These are phyloP conservation scores for Ulmus americana DNA, from an alignment of 331 rosid genomes.

Conservation along the genomic window DNA sequence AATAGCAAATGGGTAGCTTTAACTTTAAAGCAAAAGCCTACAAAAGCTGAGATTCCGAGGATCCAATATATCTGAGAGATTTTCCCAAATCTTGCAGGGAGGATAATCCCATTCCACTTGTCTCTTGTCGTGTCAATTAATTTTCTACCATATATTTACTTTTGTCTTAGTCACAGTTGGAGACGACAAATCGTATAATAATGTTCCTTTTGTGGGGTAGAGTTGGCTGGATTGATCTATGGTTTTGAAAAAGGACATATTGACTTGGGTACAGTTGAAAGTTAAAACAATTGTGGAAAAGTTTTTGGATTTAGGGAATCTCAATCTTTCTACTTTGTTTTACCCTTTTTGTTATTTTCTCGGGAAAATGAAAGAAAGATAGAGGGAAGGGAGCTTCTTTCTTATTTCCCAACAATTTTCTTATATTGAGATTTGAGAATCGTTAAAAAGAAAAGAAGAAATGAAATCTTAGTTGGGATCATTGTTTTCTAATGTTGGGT, in stretches of 20 bases:
- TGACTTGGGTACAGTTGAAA: not conserved
- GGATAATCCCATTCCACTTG: slow-evolving; percentile 54
- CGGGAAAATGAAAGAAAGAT: too few relatives aligned
- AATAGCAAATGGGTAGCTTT: slow-evolving; percentile 20
- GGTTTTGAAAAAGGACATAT: not conserved
- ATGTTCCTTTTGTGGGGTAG: not conserved
- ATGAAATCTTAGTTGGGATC: too few relatives aligned
- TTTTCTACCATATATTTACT: not conserved
- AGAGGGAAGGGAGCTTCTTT: too few relatives aligned
- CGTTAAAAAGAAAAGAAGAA: too few relatives aligned
- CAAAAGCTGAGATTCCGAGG: slow-evolving; percentile 72
- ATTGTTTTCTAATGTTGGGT: too few relatives aligned
- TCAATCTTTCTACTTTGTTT: not conserved
- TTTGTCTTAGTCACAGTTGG: slow-evolving; percentile 25
- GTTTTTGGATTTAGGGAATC: slow-evolving; percentile 3
- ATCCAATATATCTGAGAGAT: slow-evolving; percentile 64
- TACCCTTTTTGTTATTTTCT: not conserved
- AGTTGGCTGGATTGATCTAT: slow-evolving; percentile 2
- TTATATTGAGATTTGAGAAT: too few relatives aligned
- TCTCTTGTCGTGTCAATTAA: slow-evolving; percentile 40
- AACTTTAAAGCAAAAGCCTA: slow-evolving; percentile 30
- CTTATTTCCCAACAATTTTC: too few relatives aligned
- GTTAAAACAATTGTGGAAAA: not conserved
- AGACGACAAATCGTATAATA: slow-evolving; percentile 29
- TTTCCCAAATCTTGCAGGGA: slow-evolving; percentile 50